Percentiles rank a stretch among this genome's conserved stretches.
Conservation (phyloP, 495 filamentous ascomycete genomes). For the Neurospora sp. region DNA sequence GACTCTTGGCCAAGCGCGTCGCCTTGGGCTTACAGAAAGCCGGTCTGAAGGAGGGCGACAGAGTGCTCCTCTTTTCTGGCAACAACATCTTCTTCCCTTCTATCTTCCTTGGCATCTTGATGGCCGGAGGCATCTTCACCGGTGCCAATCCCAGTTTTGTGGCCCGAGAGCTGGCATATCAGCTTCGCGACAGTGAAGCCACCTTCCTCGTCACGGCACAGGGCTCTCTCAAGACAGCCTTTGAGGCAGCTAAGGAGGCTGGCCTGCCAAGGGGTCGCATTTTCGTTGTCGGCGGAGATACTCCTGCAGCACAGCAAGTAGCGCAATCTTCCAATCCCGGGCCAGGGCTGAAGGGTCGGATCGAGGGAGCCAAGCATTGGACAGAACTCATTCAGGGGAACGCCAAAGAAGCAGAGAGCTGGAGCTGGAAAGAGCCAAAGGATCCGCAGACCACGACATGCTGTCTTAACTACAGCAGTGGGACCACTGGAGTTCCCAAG, state of each 20-base stretch:
- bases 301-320: constrained; percentile 22
- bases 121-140: constrained; percentile 71
- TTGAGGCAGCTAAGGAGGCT: constrained; percentile 54
- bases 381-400: constrained; percentile 30
- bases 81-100: constrained; percentile 68
- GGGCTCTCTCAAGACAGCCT: constrained; percentile 48
- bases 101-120: constrained; percentile 60
- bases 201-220: constrained; percentile 51
- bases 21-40: constrained; percentile 57
- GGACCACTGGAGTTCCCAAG: constrained; percentile 77
- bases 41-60: constrained; percentile 58
- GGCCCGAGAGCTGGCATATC: constrained; percentile 59
- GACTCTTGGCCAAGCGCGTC: constrained; percentile 59
- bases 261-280: constrained; percentile 47
- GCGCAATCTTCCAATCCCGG: constrained; percentile 30
- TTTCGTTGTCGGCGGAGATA: constrained; percentile 33
- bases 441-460: constrained; percentile 27
- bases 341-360: constrained; percentile 24
- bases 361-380: constrained; percentile 31
- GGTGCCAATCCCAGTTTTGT: constrained; percentile 73
- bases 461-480: constrained; percentile 61
- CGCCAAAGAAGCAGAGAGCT: constrained; percentile 30
- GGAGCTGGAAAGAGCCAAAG: constrained; percentile 30
- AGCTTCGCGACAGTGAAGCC: constrained; percentile 61
- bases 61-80: constrained; percentile 61